These are phyloP conservation scores for Thraustochytrium sp. DNA, from an alignment of 352 stramenopile genomes.

Conservation along the genomic window DNA sequence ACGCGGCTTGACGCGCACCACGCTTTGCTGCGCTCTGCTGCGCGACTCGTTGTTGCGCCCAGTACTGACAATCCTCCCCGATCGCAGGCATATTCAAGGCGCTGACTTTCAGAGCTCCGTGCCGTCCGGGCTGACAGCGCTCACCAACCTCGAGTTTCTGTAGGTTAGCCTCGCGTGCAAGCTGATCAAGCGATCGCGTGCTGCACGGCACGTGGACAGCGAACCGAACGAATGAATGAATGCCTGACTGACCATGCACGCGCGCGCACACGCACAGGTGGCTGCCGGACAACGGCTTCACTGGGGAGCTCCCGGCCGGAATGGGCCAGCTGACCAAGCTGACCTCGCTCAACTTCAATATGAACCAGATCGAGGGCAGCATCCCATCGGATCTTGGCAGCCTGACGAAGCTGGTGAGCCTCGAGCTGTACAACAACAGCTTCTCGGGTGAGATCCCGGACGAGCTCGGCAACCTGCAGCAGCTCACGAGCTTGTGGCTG, in stretches of 20 bases:
- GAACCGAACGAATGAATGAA: too few species aligned
- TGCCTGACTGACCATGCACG: too few species aligned
- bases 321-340: slow-evolving; percentile 10
- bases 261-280: slow-evolving; percentile 2
- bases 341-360: slow-evolving; percentile 5
- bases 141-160: slow-evolving; percentile 27
- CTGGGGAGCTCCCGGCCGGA: background rate
- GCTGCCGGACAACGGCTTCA: slow-evolving; percentile 20
- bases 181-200: too few species aligned
- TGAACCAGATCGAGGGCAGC: background rate
- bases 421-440: slow-evolving; percentile 39
- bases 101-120: slow-evolving; percentile 5
- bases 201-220: too few species aligned
- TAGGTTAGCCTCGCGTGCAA: too few species aligned
- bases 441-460: slow-evolving; percentile 13
- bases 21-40: background rate
- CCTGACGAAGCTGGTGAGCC: slow-evolving; percentile 23
- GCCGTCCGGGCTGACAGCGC: background rate
- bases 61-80: too few species aligned
- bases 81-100: slow-evolving; percentile 19
- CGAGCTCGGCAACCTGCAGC: background rate
- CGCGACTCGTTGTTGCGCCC: too few species aligned
- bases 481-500: slow-evolving; percentile 36
- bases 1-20: background rate
- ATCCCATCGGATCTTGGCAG: background rate